These are phyloP conservation scores for Phaeotremella skinneri DNA, from an alignment of 768 basidiomycete genomes.

Conservation along the genomic window DNA sequence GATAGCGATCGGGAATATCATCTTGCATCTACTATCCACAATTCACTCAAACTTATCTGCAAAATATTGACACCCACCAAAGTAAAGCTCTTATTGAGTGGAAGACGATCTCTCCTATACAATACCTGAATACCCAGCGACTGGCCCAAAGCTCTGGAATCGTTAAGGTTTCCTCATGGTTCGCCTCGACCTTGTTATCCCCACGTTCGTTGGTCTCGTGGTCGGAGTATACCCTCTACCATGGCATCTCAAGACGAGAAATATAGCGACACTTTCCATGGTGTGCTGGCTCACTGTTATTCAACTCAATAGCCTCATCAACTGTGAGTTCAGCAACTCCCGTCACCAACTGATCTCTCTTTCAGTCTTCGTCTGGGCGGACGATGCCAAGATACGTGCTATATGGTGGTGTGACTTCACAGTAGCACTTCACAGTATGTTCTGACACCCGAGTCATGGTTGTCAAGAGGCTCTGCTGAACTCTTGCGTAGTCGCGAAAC, in stretches of 20 bases:
- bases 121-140: too few species aligned
- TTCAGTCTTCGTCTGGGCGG: neutral
- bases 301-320: neutral
- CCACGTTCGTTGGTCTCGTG: neutral
- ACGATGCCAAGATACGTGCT: neutral
- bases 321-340: neutral
- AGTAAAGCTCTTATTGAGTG: too few species aligned
- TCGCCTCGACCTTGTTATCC: neutral
- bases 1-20: too few species aligned
- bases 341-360: neutral
- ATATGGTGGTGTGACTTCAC: neutral
- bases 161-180: neutral
- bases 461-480: too few species aligned
- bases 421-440: neutral
- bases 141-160: neutral
- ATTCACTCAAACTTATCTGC: too few species aligned
- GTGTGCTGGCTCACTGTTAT: neutral
- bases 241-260: slow-evolving; percentile 1
- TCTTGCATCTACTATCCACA: too few species aligned
- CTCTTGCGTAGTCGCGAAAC: neutral
- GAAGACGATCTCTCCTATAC: too few species aligned
- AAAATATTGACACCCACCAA: too few species aligned
- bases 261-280: neutral
- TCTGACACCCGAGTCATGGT: neutral
- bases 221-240: neutral